These are phyloP conservation scores for Fusarium euwallaceae DNA, from an alignment of 2,329 filamentous ascomycete species.

Conservation along the genomic window DNA sequence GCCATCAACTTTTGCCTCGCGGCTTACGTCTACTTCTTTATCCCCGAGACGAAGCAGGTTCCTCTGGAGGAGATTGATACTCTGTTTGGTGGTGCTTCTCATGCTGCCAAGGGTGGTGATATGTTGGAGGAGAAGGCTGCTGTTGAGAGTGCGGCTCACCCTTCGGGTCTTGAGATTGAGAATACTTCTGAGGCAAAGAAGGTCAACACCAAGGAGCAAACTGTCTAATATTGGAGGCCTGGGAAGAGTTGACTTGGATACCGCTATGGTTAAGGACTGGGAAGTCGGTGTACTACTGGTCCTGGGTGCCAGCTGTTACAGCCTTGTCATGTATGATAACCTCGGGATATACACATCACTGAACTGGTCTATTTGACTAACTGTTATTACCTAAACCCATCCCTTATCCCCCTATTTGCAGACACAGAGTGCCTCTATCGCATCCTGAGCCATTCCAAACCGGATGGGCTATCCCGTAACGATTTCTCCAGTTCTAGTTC, in stretches of 20 bases:
- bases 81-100: conserved; percentile 59
- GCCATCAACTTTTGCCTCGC: conserved; percentile 56
- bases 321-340: too few relatives aligned
- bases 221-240: neutral
- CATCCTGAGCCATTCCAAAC: neutral
- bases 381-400: too few relatives aligned
- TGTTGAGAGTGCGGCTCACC: neutral
- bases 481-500: neutral
- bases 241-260: neutral
- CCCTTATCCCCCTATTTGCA: too few relatives aligned
- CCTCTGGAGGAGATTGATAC: conserved; percentile 73
- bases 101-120: conserved; percentile 41
- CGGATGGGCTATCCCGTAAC: neutral
- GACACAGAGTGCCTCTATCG: neutral
- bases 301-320: too few relatives aligned
- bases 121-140: conserved; percentile 12
- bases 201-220: neutral
- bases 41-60: conserved; percentile 64
- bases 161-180: conserved; percentile 5
- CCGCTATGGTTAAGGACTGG: neutral
- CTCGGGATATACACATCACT: too few relatives aligned
- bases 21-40: conserved; percentile 60
- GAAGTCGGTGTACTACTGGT: neutral
- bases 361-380: too few relatives aligned
- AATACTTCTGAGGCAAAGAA: neutral